Base-by-base conservation (phyloP, 768 basidiomycete genomes). In the Russula sp. region DNA sequence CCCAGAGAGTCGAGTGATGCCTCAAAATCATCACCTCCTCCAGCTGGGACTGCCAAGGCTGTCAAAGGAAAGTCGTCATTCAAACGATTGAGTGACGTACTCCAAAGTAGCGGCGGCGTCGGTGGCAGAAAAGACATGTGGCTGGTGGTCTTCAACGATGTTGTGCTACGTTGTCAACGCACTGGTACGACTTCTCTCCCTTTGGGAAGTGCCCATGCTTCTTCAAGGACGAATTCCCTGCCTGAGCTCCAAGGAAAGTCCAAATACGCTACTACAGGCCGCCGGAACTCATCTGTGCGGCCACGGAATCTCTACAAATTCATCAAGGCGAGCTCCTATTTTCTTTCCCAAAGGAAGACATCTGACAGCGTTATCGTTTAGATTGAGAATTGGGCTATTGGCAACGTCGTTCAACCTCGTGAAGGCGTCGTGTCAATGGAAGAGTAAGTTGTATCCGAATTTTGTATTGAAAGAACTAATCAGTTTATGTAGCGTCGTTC, bases 91-190 rank as follows among this genome's bases (percentile, higher is more conserved):
- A 94, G 90, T 72, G 94, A 97, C 71, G 91, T 94, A n/a, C 79
- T 97, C 40, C 80, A 86, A 61, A 75, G 81, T 14, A 79, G 79
- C 49, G 70, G 69, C 16, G 80, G 80, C n/a, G 62, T 83, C 32
- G 79, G 87, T 72, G 71, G 88, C 36, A 91, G 89, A 79, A 87
- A 88, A 71, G 96, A 99, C 70, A 72, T 94, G 50, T 99, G 97
- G 97, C 81, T 95, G 60, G 92, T 99, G 2, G 85, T 88, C 16
- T 98, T 99, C 79, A 95, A 94, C 61, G 97, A 99, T 72, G 96
- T 99, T 52, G 88, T 94, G 6, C 76, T 99, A 42, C 84, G 94
- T 52, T 98, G 95, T 73, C 92, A 94, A 71, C 82, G 92, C 59
- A 90, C 88, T 2, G 96, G 97, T 11, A 88, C 88, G 8, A 99